Percentiles rank a stretch among this genome's conserved stretches.
Conservation (phyloP, 1,284 basidiomycete genomes). For the Naganishia sp. region DNA sequence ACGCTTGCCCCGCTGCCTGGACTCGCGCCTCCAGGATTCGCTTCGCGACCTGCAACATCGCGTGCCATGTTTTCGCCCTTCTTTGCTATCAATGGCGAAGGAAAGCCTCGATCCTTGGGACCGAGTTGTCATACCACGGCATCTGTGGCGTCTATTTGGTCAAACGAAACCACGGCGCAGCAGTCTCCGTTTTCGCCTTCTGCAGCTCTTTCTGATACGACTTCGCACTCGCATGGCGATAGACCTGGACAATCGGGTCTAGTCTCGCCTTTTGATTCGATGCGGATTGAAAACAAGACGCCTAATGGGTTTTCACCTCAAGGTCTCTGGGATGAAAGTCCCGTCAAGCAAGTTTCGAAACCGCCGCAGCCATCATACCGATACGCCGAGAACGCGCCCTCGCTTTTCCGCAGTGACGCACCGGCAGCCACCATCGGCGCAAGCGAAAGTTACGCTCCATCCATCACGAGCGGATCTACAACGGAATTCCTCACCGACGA, state of each 20-base stretch:
- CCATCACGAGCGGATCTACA: background rate
- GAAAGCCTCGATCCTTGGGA: background rate
- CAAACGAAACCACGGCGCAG: background rate
- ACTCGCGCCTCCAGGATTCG: background rate
- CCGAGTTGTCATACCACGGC: background rate
- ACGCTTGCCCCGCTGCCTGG: background rate
- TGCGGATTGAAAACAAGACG: background rate
- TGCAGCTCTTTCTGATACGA: background rate
- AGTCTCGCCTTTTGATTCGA: background rate
- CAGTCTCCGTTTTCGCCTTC: slow-evolving; percentile 7
- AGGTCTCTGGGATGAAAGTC: slow-evolving; percentile 19
- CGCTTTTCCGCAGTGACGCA: background rate
- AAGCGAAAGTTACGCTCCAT: background rate
- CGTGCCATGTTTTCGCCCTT: background rate
- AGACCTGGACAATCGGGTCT: background rate
- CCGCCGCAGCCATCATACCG: background rate
- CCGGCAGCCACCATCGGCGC: slow-evolving; percentile 2
- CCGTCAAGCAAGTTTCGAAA: slow-evolving; percentile 6
- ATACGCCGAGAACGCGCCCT: background rate
- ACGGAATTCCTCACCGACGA: background rate
- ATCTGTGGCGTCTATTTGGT: slow-evolving; percentile 7
- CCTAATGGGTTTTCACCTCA: background rate
- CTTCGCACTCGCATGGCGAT: background rate
- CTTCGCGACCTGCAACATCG: background rate
- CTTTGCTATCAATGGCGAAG: background rate